Evolutionary conservation across 139 green algal species (phyloP), one percentile per base, ranked within the genome.

Genomic region (Limnomonas spitsbergensis): DNA sequence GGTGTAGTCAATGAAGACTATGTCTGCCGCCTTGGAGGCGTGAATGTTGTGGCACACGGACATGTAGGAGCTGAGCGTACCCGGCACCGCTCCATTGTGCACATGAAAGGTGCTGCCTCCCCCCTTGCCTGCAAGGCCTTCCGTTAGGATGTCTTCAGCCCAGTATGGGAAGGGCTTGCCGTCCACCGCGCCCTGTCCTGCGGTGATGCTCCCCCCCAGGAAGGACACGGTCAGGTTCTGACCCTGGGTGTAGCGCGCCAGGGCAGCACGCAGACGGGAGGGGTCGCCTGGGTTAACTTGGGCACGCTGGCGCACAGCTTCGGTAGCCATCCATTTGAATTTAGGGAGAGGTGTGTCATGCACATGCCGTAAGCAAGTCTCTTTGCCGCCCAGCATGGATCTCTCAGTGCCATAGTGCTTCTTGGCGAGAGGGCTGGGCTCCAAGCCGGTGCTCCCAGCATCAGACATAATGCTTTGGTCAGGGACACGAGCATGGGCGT

Each of bases 41-140:
- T 74, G 68, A 3, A 74, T 47, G 36, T 74, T 74, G 68, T 74
- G 68, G 29, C 68, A 74, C 35, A 74, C 68, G 40, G 68, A 77
- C 78, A 83, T 86, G 53, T 81, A 86, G 3, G 53, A n/a, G 39
- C 66, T 79, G 6, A 78, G 76, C 52, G 82, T 86, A 7, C 78
- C 82, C 9, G 24, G 61, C 3, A 69, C 66, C 20, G 40, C 66
- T 2, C 56, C 75, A 40, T 80, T 80, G 35, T 61, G 47, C 14
- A 61, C 47, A 61, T 20, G 47, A 14, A 61, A 14, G 20, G 14
- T 14, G 47, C 20, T 61, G 14, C 47, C 47, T n/a, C n/a, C n/a
- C n/a, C n/a, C n/a, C n/a, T n/a, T n/a, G n/a, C n/a, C n/a, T n/a
- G n/a, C n/a, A 14, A 61, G 14, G 47, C 14, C 14, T 29, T 20